A percentile compares a stretch with the other conserved stretches of the same genome.
These are phyloP conservation scores for Botrytis galanthina DNA, from an alignment of 2,329 filamentous ascomycete species.

Conservation along the genomic window DNA sequence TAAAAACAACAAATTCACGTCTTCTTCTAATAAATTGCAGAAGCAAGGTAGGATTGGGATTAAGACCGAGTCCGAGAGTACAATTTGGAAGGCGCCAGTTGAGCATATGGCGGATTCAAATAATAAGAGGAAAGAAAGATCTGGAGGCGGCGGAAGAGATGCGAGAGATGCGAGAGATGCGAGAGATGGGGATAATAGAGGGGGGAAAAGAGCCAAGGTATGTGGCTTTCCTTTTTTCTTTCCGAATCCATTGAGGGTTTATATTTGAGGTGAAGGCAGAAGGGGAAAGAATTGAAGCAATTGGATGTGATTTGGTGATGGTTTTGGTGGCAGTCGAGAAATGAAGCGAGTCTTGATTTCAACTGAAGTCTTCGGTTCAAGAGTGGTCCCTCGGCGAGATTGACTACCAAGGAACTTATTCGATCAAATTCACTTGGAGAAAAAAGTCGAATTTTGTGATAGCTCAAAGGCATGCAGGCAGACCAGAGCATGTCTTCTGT, in stretches of 20 bases:
- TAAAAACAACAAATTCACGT: neutral
- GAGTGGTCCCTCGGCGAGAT: no score
- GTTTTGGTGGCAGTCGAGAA: neutral
- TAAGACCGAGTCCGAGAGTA: neutral
- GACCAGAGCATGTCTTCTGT: neutral
- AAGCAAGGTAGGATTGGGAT: neutral
- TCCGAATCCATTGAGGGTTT: neutral
- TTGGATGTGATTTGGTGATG: neutral
- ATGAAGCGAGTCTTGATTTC: neutral
- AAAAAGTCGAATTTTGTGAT: neutral
- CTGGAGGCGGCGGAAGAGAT: conserved; percentile 11
- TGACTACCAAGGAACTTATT: no score
- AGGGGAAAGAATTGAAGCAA: neutral
- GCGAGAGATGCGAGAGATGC: neutral
- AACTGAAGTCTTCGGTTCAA: neutral
- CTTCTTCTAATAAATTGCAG: neutral
- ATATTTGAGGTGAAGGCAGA: neutral
- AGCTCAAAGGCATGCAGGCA: neutral
- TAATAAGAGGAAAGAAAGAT: conserved; percentile 25
- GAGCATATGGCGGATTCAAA: conserved; percentile 15
- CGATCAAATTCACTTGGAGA: neutral
- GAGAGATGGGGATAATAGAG: conserved; percentile 16
- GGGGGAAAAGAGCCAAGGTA: conserved; percentile 21
- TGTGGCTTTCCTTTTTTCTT: neutral
- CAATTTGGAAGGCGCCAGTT: neutral